Conservation (phyloP, 768 basidiomycete genomes). For the Podaxis sp. region DNA sequence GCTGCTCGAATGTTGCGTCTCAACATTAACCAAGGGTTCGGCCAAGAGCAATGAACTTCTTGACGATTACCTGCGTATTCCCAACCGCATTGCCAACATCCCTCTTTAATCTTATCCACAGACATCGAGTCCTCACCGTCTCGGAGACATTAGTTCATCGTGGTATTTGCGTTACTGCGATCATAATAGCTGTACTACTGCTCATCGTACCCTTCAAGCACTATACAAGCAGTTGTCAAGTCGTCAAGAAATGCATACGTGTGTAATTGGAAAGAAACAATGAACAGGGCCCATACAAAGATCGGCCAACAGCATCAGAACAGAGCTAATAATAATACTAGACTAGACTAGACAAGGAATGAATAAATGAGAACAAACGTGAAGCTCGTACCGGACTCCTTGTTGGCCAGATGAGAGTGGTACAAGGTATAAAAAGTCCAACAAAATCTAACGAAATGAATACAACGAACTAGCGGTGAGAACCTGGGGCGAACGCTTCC, state of each 20-base stretch:
- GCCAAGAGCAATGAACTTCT: not conserved
- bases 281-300: slow-evolving; percentile 2
- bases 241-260: slow-evolving; percentile 10
- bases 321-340: slow-evolving; percentile 11
- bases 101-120: not conserved
- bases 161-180: not conserved
- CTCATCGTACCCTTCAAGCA: not conserved
- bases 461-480: slow-evolving; percentile 43
- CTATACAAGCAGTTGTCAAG: slow-evolving; percentile 1
- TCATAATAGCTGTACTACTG: not conserved
- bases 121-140: not conserved
- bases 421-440: slow-evolving; percentile 18
- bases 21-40: not conserved
- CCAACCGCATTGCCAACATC: not conserved
- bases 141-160: not conserved
- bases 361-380: slow-evolving; percentile 16
- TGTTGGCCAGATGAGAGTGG: slow-evolving; percentile 4
- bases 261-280: not conserved
- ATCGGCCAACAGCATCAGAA: slow-evolving; percentile 1
- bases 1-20: not conserved
- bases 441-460: slow-evolving; percentile 17
- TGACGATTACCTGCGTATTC: not conserved
- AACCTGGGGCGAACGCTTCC: slow-evolving; percentile 74
- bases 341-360: slow-evolving; percentile 10
- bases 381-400: slow-evolving; percentile 16